Conservation (phyloP, 305 asterid genomes). For the Nicotiana rustica region DNA sequence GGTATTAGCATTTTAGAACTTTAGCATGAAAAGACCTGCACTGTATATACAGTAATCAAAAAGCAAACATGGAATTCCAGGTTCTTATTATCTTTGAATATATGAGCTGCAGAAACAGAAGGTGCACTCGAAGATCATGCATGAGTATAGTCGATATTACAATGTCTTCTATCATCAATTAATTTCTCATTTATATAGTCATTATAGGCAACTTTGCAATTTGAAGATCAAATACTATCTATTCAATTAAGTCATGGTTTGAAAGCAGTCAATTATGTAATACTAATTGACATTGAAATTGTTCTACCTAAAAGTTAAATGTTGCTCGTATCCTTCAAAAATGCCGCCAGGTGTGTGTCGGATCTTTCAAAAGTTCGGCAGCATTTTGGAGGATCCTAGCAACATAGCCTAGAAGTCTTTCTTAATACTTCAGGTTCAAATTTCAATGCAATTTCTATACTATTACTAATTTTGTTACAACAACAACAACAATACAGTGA, state of each 20-base stretch:
- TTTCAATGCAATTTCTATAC: background rate
- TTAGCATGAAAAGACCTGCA: background rate
- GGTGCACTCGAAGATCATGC: background rate
- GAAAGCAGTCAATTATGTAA: background rate
- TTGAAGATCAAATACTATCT: background rate
- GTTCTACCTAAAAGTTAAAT: background rate
- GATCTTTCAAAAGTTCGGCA: too few species aligned
- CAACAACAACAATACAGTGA: background rate
- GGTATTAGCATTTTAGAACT: background rate
- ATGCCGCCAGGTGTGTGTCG: too few species aligned
- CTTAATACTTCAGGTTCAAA: background rate
- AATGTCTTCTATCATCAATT: background rate
- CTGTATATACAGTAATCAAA: background rate
- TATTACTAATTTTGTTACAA: background rate
- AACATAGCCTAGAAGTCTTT: background rate
- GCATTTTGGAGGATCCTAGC: too few species aligned
- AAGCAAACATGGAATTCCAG: background rate
- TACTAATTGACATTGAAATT: background rate
- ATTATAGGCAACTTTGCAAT: background rate
- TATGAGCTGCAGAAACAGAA: background rate
- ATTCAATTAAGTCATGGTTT: background rate
- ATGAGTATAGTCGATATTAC: background rate
- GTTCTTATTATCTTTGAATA: background rate
- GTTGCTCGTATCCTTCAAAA: too few species aligned
- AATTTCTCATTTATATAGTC: background rate